Base-by-base conservation (phyloP, 1,139 yeast genomes). In the Eremothecium coryli region DNA sequence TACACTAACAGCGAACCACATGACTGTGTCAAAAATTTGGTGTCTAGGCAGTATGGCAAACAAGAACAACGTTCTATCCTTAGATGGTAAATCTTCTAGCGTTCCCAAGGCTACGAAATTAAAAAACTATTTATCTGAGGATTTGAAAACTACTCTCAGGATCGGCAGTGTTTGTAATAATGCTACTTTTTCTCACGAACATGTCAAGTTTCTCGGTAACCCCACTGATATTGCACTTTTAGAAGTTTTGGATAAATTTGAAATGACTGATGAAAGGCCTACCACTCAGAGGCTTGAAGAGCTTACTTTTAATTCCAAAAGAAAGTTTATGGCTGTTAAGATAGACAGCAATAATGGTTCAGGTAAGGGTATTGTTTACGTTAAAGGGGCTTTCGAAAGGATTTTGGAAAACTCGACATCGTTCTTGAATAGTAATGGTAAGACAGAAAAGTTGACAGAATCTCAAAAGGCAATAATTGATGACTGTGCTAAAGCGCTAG, bases 161-260 rank as follows among this genome's bases (percentile, higher is more conserved):
- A 67, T 76, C 31, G 94, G 93, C 11, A 76, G 73, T 45, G 60
- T 84, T 33, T 88, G 96, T 64, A 88, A 88, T 62, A 85, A 86
- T 53, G 73, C 93, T 15, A 68, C 71, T 43, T 79, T 61, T 44
- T 79, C 93, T 0, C 61, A 65, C 12, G 94, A 82, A 49, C 71
- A 70, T 50, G 84, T 75, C 43, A 77, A 73, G 49, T 79, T 63
- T 49, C 75, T 84, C 36, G 98, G 97, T 24, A 90, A 88, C 57
- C 94, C 98, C 29, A 84, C 95, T 21, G 98, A 90, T 60, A 76
- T 86, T 49, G 97, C 97, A 0, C 64, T 90, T 31, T 65, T 86
- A 38, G 95, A 84, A 58, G 71, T 76, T 24, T 65, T 86, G 39
- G 66, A 73, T 5, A 73, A 72, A 41, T 85, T 85, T 60, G 84